These are phyloP conservation scores for Magnaporthales sp. DNA, from an alignment of 2,329 filamentous ascomycete species.

Conservation along the genomic window DNA sequence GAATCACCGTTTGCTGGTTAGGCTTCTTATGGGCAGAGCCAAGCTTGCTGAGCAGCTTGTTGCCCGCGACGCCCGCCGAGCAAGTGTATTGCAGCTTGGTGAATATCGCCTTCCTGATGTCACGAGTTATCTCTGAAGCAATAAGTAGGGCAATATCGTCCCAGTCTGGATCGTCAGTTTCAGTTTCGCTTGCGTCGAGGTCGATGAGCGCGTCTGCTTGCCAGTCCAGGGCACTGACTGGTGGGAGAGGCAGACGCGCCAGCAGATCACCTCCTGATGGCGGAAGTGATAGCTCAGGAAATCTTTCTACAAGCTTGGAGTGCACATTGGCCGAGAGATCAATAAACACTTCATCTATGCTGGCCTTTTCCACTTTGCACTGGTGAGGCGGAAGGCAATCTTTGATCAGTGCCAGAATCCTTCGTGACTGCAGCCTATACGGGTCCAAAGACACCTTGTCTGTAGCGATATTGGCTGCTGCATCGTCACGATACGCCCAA, in stretches of 20 bases:
- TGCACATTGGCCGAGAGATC: conserved; percentile 84
- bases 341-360: conserved; percentile 92
- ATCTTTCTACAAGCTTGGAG: conserved; percentile 62
- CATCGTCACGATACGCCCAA: conserved; percentile 85
- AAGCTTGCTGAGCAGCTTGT: conserved; percentile 91
- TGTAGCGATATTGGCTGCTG: conserved; percentile 67
- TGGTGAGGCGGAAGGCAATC: conserved; percentile 52
- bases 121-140: conserved; percentile 79
- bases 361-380: conserved; percentile 77
- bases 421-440: conserved; percentile 76
- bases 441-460: conserved; percentile 94
- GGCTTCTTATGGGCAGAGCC: conserved; percentile 90
- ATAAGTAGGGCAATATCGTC: conserved; percentile 84
- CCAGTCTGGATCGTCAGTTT: conserved; percentile 85
- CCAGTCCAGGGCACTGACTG: conserved; percentile 69
- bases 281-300: conserved; percentile 64
- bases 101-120: conserved; percentile 60
- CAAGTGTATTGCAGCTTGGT: conserved; percentile 78
- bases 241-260: conserved; percentile 63
- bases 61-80: conserved; percentile 78
- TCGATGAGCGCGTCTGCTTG: conserved; percentile 73
- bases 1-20: conserved; percentile 87
- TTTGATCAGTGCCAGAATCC: conserved; percentile 73
- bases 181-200: conserved; percentile 61
- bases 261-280: conserved; percentile 66